Evolutionary conservation across 208 protist species (phyloP).

Genomic region (Porcisia hertigi): DNA sequence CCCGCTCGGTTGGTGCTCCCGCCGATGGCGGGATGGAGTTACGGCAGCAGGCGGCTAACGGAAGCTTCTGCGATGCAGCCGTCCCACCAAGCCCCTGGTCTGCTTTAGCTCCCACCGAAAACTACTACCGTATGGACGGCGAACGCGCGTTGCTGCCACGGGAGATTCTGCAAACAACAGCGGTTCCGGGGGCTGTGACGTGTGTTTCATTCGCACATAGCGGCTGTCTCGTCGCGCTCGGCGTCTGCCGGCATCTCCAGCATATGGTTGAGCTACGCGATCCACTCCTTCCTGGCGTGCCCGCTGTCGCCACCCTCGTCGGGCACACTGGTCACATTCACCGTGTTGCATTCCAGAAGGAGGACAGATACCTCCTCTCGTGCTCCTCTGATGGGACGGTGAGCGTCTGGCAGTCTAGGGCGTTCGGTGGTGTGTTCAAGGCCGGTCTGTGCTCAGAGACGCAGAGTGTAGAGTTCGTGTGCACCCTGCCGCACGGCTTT

Average conservation of each 20-base stretch:
- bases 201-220: constrained; percentile 61
- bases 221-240: constrained; percentile 49
- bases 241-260: constrained; percentile 60
- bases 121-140: constrained; percentile 49
- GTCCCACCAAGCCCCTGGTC: constrained; percentile 26
- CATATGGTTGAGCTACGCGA: constrained; percentile 67
- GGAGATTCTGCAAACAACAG: constrained; percentile 41
- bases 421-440: constrained; percentile 5
- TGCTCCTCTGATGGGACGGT: constrained; percentile 80
- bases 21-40: background rate
- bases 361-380: constrained; percentile 59
- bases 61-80: background rate
- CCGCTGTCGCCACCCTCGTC: constrained; percentile 36
- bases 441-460: background rate
- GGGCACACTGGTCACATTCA: constrained; percentile 77
- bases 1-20: background rate
- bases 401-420: constrained; percentile 48
- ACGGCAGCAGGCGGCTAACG: background rate
- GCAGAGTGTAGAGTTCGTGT: constrained; percentile 34
- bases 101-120: constrained; percentile 2
- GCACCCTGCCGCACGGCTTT: constrained; percentile 63
- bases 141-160: constrained; percentile 71
- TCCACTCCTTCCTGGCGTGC: constrained; percentile 35
- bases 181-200: constrained; percentile 55
- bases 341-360: constrained; percentile 47